These are phyloP conservation scores for Crithidia acanthocephali DNA, from an alignment of 208 protist species.

Conservation along the genomic window DNA sequence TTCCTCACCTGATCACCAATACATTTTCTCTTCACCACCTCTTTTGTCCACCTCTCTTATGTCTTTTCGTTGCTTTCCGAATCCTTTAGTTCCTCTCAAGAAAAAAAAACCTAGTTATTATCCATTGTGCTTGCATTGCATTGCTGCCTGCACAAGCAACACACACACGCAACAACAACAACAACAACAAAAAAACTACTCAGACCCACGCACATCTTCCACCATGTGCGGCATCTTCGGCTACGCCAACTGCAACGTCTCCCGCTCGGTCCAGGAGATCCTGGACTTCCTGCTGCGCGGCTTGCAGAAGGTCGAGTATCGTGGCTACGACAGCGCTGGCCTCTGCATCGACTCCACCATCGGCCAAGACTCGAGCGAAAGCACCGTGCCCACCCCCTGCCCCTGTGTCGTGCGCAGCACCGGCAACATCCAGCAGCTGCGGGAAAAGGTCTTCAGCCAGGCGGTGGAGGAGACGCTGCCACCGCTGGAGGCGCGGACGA, in stretches of 20 bases:
- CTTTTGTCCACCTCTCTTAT: neutral
- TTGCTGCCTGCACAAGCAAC: too few species aligned
- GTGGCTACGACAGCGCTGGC: slow-evolving; percentile 97
- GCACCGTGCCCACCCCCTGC: slow-evolving; percentile 10
- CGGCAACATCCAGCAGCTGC: slow-evolving; percentile 84
- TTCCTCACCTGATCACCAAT: too few species aligned
- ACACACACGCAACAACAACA: too few species aligned
- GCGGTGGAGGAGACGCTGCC: slow-evolving; percentile 32
- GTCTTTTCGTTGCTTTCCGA: neutral
- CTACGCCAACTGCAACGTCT: slow-evolving; percentile 63
- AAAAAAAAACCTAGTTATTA: too few species aligned
- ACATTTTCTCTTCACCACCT: neutral
- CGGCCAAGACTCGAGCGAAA: neutral
- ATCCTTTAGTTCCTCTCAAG: too few species aligned
- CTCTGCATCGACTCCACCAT: slow-evolving; percentile 63
- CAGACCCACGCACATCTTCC: too few species aligned
- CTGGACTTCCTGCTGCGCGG: slow-evolving; percentile 79
- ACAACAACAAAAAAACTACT: slow-evolving; percentile 26
- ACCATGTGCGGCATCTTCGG: slow-evolving; percentile 95
- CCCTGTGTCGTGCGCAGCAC: slow-evolving; percentile 69
- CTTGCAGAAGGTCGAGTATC: slow-evolving; percentile 94
- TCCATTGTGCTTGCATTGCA: too few species aligned
- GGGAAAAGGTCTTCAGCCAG: slow-evolving; percentile 43
- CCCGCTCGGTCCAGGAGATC: slow-evolving; percentile 54
- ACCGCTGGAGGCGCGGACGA: slow-evolving; percentile 41